Evolutionary conservation across 2,329 filamentous ascomycete species (phyloP).

Genomic region (Colletotrichum eremochloae): DNA sequence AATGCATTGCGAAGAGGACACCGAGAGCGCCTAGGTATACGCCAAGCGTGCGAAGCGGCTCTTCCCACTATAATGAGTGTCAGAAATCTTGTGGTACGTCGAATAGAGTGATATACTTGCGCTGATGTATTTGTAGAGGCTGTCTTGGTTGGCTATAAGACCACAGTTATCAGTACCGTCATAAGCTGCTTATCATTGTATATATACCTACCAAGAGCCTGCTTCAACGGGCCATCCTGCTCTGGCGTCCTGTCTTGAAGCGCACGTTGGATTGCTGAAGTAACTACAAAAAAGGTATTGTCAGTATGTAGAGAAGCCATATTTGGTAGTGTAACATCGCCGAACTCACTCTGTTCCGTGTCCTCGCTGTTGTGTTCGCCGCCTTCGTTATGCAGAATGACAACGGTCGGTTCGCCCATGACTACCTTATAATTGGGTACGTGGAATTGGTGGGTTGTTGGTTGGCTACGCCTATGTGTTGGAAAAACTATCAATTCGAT

Average conservation of each 20-base stretch:
- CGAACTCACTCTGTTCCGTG: conserved; percentile 6
- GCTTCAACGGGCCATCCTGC: conserved; percentile 12
- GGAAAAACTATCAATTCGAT: not conserved
- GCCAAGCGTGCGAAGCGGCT: conserved; percentile 28
- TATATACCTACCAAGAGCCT: not conserved
- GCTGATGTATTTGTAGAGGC: conserved; percentile 35
- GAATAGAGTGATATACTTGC: not conserved
- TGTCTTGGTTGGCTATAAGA: conserved; percentile 23
- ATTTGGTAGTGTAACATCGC: accelerated
- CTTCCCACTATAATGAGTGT: conserved; percentile 22
- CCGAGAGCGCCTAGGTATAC: conserved; percentile 19
- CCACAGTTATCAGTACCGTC: not conserved
- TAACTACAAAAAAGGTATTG: not conserved
- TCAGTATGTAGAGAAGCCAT: not conserved
- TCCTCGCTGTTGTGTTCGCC: not conserved
- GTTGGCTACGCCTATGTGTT: not conserved
- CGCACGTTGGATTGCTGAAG: conserved; percentile 9
- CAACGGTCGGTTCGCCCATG: conserved; percentile 15
- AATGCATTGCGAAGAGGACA: conserved; percentile 23
- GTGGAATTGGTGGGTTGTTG: not conserved
- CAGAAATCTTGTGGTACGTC: not conserved
- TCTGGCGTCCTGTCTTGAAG: not conserved
- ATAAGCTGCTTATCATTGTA: too few relatives aligned
- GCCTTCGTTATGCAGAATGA: not conserved
- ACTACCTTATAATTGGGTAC: not conserved